Base-by-base conservation (phyloP, 345 rosid species). In the Camelina sativa region DNA sequence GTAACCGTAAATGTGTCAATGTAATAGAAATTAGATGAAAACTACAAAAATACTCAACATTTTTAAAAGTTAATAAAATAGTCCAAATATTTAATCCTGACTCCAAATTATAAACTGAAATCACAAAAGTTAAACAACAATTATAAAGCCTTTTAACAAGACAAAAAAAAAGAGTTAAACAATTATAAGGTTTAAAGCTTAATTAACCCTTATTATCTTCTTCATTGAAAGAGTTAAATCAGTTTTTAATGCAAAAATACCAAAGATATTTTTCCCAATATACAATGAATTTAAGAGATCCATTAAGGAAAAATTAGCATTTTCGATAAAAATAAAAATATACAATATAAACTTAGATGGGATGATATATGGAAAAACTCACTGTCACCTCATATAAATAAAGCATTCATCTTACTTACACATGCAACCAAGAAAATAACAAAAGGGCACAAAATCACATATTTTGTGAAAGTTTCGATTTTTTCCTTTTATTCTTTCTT, bases 341-440 rank as follows among this genome's bases (percentile, higher is more conserved):
- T 40, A 28, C 17, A 57, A 32, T 44, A 44, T 4, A 20, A 11
- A 44, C 44, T 53, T 69, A 57, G 56, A 25, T 25, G 34, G 44
- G 43, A 17, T 0, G 30, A 28, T 19, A 35, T 50, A 38, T 72
- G 32, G 76, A 62, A 53, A 72, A 9, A 2, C 47, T 63, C 63
- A 52, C 43, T 52, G 46, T 59, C 34, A 1, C 40, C 56, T 43
- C 50, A 10, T n/a, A 67, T 53, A 52, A 41, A 63, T 20, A 53
- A 73, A 37, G 4, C 23, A 54, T 54, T 63, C 64, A 54, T 54
- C 76, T 55, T 19, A 48, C 56, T 67, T 38, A 54, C 50, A 72
- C 76, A 50, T 61, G 19, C 50, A 35, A 35, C 60, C 51, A 63
- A 52, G 8, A 58, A 62, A 10, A 51, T 7, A 62, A 8, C 43